Conservation (phyloP, 345 rosid species). For the Brassica juncea region DNA sequence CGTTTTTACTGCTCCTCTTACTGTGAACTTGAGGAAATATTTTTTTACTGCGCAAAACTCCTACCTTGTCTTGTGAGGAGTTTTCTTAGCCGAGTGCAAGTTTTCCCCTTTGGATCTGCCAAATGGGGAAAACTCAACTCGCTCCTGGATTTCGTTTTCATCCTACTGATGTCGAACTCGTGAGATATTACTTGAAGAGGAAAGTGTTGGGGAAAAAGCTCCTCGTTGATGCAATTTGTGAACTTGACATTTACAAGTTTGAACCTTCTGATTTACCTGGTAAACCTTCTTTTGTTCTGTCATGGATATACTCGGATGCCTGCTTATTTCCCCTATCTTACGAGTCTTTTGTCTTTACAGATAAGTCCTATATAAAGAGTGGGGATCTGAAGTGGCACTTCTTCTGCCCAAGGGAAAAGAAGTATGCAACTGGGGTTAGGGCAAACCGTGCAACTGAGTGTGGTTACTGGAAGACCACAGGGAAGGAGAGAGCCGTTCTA, state of each 20-base stretch:
- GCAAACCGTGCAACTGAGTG: conserved; percentile 55
- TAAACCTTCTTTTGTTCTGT: not conserved
- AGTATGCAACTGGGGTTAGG: conserved; percentile 54
- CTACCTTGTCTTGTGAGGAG: not conserved
- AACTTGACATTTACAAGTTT: conserved; percentile 60
- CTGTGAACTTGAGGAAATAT: conserved; percentile 3
- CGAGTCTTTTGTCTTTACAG: conserved; percentile 21
- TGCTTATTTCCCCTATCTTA: not conserved
- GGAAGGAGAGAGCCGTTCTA: conserved; percentile 60
- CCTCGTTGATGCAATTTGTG: conserved; percentile 51
- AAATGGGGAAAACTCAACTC: conserved; percentile 47
- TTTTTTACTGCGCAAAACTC: not conserved
- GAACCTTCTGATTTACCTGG: conserved; percentile 72
- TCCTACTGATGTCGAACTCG: conserved; percentile 77
- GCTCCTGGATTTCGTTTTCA: conserved; percentile 83
- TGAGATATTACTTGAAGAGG: conserved; percentile 65
- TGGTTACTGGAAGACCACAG: conserved; percentile 88
- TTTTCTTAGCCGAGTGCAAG: not conserved
- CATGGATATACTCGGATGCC: not conserved
- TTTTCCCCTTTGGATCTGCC: conserved; percentile 38
- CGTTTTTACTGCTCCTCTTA: conserved; percentile 15
- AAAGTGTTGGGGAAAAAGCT: conserved; percentile 61
- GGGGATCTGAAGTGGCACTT: conserved; percentile 83
- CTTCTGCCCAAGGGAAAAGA: conserved; percentile 75
- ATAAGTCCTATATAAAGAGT: conserved; percentile 39